Conservation (phyloP, 2,329 filamentous ascomycete species). For the Epichloe aotearoae region DNA sequence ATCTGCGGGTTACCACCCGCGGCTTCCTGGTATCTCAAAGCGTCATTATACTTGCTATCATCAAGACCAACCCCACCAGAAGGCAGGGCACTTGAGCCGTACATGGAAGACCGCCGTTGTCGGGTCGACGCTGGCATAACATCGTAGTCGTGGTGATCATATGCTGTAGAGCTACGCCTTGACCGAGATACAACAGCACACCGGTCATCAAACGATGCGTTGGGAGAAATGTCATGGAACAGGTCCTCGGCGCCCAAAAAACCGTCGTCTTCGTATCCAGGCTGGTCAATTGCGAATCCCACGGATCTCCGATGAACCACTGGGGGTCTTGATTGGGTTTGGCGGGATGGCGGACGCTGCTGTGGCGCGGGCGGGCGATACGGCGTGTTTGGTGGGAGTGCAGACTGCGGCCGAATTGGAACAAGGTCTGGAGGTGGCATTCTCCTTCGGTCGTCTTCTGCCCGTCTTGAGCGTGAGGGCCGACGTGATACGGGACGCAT, state of each 20-base stretch:
- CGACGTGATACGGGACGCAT: constrained; percentile 24
- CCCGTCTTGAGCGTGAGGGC: constrained; percentile 28
- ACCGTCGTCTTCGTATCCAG: constrained; percentile 26
- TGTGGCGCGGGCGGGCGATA: constrained; percentile 17
- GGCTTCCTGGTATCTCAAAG: constrained; percentile 38
- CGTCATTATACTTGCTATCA: constrained; percentile 25
- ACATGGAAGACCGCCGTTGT: constrained; percentile 28
- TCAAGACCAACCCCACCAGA: constrained; percentile 22
- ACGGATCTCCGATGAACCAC: constrained; percentile 17
- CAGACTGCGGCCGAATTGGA: constrained; percentile 22
- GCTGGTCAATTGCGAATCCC: constrained; percentile 16
- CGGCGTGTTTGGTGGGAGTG: constrained; percentile 15
- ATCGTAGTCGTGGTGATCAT: constrained; percentile 26
- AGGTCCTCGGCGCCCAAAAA: constrained; percentile 20
- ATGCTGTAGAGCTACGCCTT: constrained; percentile 22
- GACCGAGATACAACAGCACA: constrained; percentile 19
- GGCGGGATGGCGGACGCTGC: constrained; percentile 12
- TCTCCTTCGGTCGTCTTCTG: constrained; percentile 29
- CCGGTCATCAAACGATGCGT: constrained; percentile 20
- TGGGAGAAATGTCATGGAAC: constrained; percentile 27
- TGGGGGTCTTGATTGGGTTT: constrained; percentile 19
- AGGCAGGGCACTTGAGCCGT: constrained; percentile 21
- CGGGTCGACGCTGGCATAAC: constrained; percentile 25
- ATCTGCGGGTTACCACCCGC: constrained; percentile 30
- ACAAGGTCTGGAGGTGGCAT: constrained; percentile 35